Evolutionary conservation across 192 early-diverging fungal genomes (phyloP), one percentile per base, ranked within the genome.

Genomic region (Gonapodya prolifera): DNA sequence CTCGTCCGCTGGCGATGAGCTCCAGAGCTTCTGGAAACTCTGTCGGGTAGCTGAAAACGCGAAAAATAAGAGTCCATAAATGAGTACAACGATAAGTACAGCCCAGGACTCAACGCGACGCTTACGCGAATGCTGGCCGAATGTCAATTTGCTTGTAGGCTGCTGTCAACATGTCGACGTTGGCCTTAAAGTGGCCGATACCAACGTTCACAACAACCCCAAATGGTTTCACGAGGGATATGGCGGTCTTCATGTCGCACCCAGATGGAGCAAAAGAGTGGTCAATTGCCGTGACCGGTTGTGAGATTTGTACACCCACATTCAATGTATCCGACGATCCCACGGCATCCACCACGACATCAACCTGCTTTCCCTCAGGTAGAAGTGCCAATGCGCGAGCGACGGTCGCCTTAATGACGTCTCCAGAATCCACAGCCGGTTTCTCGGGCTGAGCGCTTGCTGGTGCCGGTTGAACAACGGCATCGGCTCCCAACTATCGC

Each of bases 11-110:
- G 29, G 71, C 71, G 31, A 73, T 73, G 18, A 73, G 31, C 71
- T 73, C 71, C 18, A 73, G 71, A 32, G 71, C 71, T 32, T 73
- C 71, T 18, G 71, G 71, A 29, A 30, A 73, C 71, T 73, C 71
- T 32, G 18, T 32, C 31, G 71, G 71, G 71, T 73, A 73, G 8
- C 8, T 29, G 32, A 73, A 73, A n/a, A n/a, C n/a, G n/a, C n/a
- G n/a, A n/a, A n/a, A n/a, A n/a, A n/a, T n/a, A n/a, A n/a, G n/a
- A n/a, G n/a, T n/a, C n/a, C n/a, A n/a, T n/a, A n/a, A n/a, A n/a
- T n/a, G n/a, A n/a, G n/a, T n/a, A n/a, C n/a, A n/a, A n/a, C n/a
- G n/a, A n/a, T n/a, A n/a, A n/a, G n/a, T n/a, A n/a, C n/a, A n/a
- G n/a, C n/a, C n/a, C n/a, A n/a, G n/a, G n/a, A n/a, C n/a, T n/a